Evolutionary conservation across 345 rosid species (phyloP), one percentile per base, ranked within the genome.

Genomic region (Eucalyptus lansdowneana): DNA sequence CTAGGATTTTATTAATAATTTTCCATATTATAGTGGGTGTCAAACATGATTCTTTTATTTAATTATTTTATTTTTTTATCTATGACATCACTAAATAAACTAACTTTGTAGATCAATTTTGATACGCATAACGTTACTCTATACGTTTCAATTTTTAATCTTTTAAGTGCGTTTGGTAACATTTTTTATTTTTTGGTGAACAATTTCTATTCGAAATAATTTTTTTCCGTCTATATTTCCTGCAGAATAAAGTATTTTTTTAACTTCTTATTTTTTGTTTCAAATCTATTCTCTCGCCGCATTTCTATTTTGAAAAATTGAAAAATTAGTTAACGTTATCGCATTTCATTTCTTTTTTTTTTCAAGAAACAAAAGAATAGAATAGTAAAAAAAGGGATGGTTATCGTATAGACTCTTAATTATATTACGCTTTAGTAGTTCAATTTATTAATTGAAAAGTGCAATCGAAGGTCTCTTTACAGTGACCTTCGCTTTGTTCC

Each of bases 121-220:
- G 44, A 34, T 69, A 11, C 1, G 1, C 27, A 76, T 37, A 11
- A 19, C 27, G 2, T 37, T 72, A 19, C 14, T 10, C 5, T 21
- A 40, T 76, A 76, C 19, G 7, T 69, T 17, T 34, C 8, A 9
- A 34, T 34, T 4, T 34, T 69, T 69, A 15, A 15, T 31, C 11
- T 69, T 17, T 69, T 69, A 53, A 11, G 24, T 11, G 5, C 19
- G 58, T 53, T 53, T 53, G 58, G 0, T 19, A 53, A 53, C 0
- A 0, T 53, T 53, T n/a, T 53, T 19, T 19, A 4, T 53, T 19
- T 21, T 0, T 0, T 0, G 0, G n/a, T n/a, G n/a, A 53, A 53
- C 1, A 19, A 53, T 19, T 19, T 53, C 0, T 53, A 53, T 53
- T 19, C 2, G 19, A 53, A 53, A 53, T 8, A 53, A 53, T n/a